These are phyloP conservation scores for Penicillium ucsense DNA, from an alignment of 495 filamentous ascomycete genomes.

Conservation along the genomic window DNA sequence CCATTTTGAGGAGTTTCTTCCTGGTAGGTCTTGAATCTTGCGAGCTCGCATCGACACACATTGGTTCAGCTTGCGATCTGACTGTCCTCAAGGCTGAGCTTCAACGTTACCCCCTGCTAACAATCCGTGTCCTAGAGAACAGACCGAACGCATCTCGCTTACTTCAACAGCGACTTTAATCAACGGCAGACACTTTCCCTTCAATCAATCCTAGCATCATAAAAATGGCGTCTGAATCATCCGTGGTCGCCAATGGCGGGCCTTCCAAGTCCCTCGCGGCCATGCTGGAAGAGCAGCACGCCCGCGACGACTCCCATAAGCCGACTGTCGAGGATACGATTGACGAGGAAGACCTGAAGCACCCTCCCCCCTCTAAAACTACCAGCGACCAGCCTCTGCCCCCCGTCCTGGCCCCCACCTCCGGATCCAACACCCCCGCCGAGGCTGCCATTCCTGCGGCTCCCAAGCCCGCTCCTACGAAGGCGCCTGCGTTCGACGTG, in stretches of 20 bases:
- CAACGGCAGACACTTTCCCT: too few relatives aligned
- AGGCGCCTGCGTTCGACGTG: slow-evolving; percentile 54
- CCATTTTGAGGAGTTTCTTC: not conserved
- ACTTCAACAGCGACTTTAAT: too few relatives aligned
- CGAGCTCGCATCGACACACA: too few relatives aligned
- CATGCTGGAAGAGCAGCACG: slow-evolving; percentile 69
- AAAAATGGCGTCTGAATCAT: slow-evolving; percentile 40
- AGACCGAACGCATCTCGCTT: too few relatives aligned
- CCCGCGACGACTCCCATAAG: slow-evolving; percentile 52
- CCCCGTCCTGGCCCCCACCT: slow-evolving; percentile 11
- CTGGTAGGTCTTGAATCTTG: too few relatives aligned
- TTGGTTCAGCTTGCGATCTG: too few relatives aligned
- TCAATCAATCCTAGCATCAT: slow-evolving; percentile 3
- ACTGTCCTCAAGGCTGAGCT: too few relatives aligned
- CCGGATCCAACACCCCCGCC: slow-evolving; percentile 8
- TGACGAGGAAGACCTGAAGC: slow-evolving; percentile 67
- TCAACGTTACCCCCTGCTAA: too few relatives aligned
- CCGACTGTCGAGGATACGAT: slow-evolving; percentile 66
- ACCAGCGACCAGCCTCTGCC: slow-evolving; percentile 20
- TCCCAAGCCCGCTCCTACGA: slow-evolving; percentile 34
- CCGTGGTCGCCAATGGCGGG: slow-evolving; percentile 29
- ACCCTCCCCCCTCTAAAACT: slow-evolving; percentile 44
- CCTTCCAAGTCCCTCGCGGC: slow-evolving; percentile 51
- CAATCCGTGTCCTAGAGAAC: too few relatives aligned
- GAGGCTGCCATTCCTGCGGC: slow-evolving; percentile 13